Evolutionary conservation across 306 rosid species (phyloP).

Genomic region (Trifolium pratense): DNA sequence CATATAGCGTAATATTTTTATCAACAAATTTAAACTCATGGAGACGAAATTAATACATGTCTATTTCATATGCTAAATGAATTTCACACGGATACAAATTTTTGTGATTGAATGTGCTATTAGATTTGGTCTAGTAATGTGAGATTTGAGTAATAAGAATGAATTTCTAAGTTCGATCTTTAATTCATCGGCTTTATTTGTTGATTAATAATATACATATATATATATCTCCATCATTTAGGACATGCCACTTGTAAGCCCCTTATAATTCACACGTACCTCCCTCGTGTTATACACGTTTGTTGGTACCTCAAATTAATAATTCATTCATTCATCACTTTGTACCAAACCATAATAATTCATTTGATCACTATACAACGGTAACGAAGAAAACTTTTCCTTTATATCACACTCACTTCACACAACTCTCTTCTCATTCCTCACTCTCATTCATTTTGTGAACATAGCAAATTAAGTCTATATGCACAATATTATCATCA

Average conservation of each 20-base stretch:
- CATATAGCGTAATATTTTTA: no score
- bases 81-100: no score
- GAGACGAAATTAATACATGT: no score
- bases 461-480: neutral
- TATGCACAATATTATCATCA: conserved; percentile 4
- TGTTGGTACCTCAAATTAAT: neutral
- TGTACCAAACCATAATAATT: neutral
- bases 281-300: conserved; percentile 37
- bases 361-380: conserved; percentile 37
- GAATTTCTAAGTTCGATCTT: no score
- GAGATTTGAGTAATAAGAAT: no score
- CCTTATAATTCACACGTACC: conserved; percentile 17
- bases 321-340: conserved; percentile 1
- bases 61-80: no score
- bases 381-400: conserved; percentile 29
- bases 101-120: no score
- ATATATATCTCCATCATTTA: neutral
- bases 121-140: no score
- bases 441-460: neutral
- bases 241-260: conserved; percentile 19
- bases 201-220: no score
- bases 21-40: no score
- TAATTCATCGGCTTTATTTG: no score
- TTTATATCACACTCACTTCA: conserved; percentile 37
- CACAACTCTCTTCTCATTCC: neutral